Conservation (phyloP, 164 flowering plant genomes). For the Vitis rupestris region DNA sequence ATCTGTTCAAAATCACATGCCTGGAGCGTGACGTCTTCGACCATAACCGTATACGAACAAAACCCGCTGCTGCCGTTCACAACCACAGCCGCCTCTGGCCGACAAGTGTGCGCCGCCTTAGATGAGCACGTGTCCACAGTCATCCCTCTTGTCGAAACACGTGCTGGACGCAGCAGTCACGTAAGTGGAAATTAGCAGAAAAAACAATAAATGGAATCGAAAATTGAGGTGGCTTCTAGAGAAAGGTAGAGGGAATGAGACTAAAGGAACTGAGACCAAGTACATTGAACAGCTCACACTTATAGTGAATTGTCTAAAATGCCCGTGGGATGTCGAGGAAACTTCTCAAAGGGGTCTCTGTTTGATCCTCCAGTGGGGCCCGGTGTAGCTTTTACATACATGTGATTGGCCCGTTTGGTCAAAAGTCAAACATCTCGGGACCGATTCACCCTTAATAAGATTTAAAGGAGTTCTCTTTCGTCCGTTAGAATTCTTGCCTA, state of each 20-base stretch:
- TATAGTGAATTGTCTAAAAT: too few relatives aligned
- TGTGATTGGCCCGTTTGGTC: too few relatives aligned
- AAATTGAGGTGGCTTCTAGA: neutral
- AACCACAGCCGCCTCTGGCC: conserved; percentile 5
- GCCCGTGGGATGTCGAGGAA: too few relatives aligned
- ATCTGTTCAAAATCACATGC: neutral
- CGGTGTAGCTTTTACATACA: too few relatives aligned
- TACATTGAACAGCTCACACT: too few relatives aligned
- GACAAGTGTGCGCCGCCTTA: neutral
- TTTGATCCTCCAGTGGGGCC: too few relatives aligned
- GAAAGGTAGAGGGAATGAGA: neutral
- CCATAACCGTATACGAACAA: neutral
- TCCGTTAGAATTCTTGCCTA: too few relatives aligned
- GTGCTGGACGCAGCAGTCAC: conserved; percentile 5
- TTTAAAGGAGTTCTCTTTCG: too few relatives aligned
- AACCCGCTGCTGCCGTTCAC: neutral
- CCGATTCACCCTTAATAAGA: too few relatives aligned
- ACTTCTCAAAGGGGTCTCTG: too few relatives aligned
- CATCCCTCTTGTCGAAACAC: neutral
- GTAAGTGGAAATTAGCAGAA: neutral
- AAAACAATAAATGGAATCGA: conserved; percentile 5
- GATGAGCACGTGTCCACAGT: conserved; percentile 17
- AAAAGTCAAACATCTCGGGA: too few relatives aligned
- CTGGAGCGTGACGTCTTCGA: conserved; percentile 1
- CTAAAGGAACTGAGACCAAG: too few relatives aligned